Conservation (phyloP, 1,284 basidiomycete genomes). For the Ceratobasidium theobromae region DNA sequence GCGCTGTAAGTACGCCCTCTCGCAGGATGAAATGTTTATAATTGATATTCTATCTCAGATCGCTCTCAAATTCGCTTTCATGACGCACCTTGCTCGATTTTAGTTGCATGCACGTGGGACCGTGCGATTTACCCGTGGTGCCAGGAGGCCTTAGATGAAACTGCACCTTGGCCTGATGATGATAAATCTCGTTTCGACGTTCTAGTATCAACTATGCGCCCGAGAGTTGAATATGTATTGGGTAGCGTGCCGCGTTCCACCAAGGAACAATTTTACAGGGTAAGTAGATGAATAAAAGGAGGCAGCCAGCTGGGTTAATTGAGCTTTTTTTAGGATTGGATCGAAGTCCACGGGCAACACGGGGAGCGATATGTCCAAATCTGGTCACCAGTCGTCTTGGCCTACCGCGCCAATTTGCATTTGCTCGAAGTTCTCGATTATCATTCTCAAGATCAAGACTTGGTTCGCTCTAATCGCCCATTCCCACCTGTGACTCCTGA, state of each 20-base stretch:
- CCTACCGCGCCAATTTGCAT: neutral
- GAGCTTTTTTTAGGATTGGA: slow-evolving; percentile 6
- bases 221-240: neutral
- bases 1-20: neutral
- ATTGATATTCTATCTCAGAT: neutral
- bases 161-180: neutral
- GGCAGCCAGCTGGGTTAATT: neutral
- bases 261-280: neutral
- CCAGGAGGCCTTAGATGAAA: neutral
- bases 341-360: neutral
- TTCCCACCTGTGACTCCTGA: neutral
- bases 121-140: neutral
- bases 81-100: neutral
- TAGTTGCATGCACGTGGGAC: neutral
- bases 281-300: neutral
- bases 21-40: neutral
- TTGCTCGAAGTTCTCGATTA: neutral
- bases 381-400: neutral
- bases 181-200: neutral
- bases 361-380: neutral
- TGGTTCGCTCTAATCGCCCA: neutral
- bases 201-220: neutral
- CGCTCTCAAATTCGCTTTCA: neutral
- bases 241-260: neutral
- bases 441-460: neutral